These are phyloP conservation scores for Coemansia sp. DNA, from an alignment of 192 early-diverging fungal species.

Conservation along the genomic window DNA sequence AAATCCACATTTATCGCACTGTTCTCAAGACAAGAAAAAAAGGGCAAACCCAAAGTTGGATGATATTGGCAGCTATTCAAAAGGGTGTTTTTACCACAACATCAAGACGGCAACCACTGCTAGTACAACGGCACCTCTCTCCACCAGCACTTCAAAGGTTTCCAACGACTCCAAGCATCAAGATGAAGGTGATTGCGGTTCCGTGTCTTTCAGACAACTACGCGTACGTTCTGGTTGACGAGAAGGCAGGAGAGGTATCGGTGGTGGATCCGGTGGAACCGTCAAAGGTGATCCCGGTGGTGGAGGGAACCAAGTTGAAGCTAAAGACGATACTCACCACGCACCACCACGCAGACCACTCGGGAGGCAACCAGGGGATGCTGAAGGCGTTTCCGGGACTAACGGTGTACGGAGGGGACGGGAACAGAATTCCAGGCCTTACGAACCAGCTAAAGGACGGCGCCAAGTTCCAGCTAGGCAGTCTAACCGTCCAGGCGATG, in stretches of 20 bases:
- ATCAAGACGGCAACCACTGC: background rate
- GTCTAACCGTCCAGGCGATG: slow-evolving; percentile 68
- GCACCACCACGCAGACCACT: slow-evolving; percentile 92
- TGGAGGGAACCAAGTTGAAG: slow-evolving; percentile 32
- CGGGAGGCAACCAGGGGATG: slow-evolving; percentile 73
- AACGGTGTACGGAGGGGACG: slow-evolving; percentile 81
- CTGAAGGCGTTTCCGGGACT: slow-evolving; percentile 60
- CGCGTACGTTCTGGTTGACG: slow-evolving; percentile 78
- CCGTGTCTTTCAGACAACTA: slow-evolving; percentile 82
- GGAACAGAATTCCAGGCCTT: slow-evolving; percentile 74
- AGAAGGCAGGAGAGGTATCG: slow-evolving; percentile 64
- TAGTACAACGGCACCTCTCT: background rate
- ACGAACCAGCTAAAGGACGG: slow-evolving; percentile 71
- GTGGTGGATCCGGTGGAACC: slow-evolving; percentile 89
- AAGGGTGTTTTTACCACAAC: background rate
- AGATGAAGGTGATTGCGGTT: slow-evolving; percentile 50
- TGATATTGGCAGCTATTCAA: background rate
- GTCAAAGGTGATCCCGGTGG: slow-evolving; percentile 62
- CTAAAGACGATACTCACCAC: slow-evolving; percentile 65
- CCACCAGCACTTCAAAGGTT: slow-evolving; percentile 3
- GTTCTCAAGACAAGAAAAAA: too few relatives aligned
- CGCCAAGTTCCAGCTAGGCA: slow-evolving; percentile 75
- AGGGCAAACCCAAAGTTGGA: background rate
- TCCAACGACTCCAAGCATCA: slow-evolving; percentile 4
- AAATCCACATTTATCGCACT: too few relatives aligned